These are phyloP conservation scores for Coemansia sp. DNA, from an alignment of 192 early-diverging fungal species.

Conservation along the genomic window DNA sequence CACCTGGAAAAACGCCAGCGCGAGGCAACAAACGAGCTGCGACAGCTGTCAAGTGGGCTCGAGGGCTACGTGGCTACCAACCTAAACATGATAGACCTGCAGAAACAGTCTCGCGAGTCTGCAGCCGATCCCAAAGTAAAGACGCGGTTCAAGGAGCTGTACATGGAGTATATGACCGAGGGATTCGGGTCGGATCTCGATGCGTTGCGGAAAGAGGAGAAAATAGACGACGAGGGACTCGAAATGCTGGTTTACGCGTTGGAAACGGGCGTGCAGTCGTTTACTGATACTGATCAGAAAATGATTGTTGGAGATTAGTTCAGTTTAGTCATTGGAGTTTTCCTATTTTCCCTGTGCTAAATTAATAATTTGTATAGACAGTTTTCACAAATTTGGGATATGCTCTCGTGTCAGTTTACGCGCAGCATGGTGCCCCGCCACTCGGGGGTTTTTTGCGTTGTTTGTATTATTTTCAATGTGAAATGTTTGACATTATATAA, in stretches of 20 bases:
- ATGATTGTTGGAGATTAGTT: conserved; percentile 22
- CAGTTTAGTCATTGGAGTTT: neutral
- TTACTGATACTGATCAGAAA: conserved; percentile 28
- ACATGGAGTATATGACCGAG: conserved; percentile 47
- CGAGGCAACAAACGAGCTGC: conserved; percentile 9
- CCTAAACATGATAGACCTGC: conserved; percentile 29
- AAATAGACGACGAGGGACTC: conserved; percentile 35
- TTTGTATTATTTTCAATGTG: too few species aligned
- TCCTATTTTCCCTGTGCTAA: too few species aligned
- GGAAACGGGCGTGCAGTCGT: conserved; percentile 34
- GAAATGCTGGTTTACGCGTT: conserved; percentile 46
- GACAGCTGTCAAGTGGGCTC: conserved; percentile 12
- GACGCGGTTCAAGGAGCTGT: conserved; percentile 41
- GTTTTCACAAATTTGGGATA: too few species aligned
- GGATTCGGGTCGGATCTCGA: conserved; percentile 51
- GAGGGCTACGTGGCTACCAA: conserved; percentile 38
- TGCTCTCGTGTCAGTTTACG: too few species aligned
- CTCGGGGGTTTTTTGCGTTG: too few species aligned
- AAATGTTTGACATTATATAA: too few species aligned
- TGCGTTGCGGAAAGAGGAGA: conserved; percentile 35
- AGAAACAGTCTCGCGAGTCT: conserved; percentile 6
- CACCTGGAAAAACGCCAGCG: conserved; percentile 18
- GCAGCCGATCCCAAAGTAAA: conserved; percentile 15
- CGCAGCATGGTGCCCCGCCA: too few species aligned
- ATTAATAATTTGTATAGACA: too few species aligned